Evolutionary conservation across 1,284 basidiomycete species (phyloP), one percentile per base, ranked within the genome.

Genomic region (Pseudozyma hubeiensis): DNA sequence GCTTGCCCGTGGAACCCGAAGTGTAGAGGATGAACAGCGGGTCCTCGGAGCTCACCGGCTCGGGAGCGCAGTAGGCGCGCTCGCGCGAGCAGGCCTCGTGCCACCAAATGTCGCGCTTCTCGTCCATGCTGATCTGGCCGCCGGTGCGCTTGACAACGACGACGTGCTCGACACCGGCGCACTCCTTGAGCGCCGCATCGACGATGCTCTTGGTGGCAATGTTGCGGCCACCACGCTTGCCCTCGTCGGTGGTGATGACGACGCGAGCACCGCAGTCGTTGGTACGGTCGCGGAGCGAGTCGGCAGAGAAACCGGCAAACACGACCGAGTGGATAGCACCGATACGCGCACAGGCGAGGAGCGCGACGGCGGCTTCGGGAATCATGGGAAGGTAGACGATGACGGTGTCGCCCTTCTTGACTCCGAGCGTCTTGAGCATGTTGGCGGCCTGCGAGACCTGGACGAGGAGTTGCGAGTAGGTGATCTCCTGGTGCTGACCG

Each of bases 321-420:
- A 99, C 91, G 82, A 98, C 96, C n/a, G 94, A 97, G 87, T 99
- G 97, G 58, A 99, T 88, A 30, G 97, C 96, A 55, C 96, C 97
- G 81, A 99, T 93, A 79, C 96, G 91, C 7, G 96, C 95, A 85
- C 95, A 98, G 19, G 96, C 96, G 55, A 99, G 91, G 89, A 99
- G 94, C 34, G 95, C 92, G 39, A 93, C 94, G 54, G 91, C 93
- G 17, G 96, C 91, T 80, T 98, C 85, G 60, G 86, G 86, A 31
- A 86, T 84, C 84, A 84, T 85, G 68, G 80, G 82, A 19, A 83
- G 77, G 81, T 98, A 98, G 73, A 98, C 68, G 43, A 82, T 80
- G 52, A 84, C 82, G 16, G 79, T 93, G 85, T 99, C 96, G 59
- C 96, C 96, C 87, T 96, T 97, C 88, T 92, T 94, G 85, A 99